Percentiles rank a stretch among this genome's conserved stretches.
phyloP scores from a whole-genome alignment of 164 flowering plant species.

The Amborella trichopoda region DNA sequence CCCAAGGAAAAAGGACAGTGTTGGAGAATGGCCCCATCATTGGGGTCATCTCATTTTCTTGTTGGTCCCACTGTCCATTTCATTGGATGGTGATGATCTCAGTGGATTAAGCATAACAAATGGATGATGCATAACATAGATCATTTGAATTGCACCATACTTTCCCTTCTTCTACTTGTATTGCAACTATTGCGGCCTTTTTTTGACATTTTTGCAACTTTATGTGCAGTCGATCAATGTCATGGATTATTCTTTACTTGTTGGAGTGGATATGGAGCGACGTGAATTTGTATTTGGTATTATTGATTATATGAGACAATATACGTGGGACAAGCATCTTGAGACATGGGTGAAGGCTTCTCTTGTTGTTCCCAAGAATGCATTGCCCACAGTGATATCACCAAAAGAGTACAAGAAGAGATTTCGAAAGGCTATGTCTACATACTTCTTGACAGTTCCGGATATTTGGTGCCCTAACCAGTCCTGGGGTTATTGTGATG shows the following conservation, averaged over 20 bases:
- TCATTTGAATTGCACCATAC: no score
- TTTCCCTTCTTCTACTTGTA: no score
- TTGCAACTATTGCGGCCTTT: neutral
- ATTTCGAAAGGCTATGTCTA: slow-evolving; percentile 77
- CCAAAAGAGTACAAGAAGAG: slow-evolving; percentile 85
- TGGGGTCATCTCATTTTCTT: no score
- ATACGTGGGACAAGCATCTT: slow-evolving; percentile 93
- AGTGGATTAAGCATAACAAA: no score
- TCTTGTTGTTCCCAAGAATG: slow-evolving; percentile 67
- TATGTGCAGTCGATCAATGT: slow-evolving; percentile 68
- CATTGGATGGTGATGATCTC: no score
- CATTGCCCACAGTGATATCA: slow-evolving; percentile 69
- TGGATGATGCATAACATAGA: no score
- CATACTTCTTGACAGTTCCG: slow-evolving; percentile 61
- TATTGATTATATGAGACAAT: slow-evolving; percentile 86
- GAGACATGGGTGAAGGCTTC: slow-evolving; percentile 91
- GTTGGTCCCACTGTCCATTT: no score
- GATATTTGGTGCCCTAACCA: slow-evolving; percentile 44
- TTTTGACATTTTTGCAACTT: neutral
- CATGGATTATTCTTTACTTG: slow-evolving; percentile 94
- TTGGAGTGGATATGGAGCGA: slow-evolving; percentile 61
- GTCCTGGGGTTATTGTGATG: slow-evolving; percentile 20
- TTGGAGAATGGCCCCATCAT: no score
- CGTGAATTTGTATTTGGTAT: slow-evolving; percentile 82
- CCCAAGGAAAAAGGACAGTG: no score